Conservation (phyloP, 202 grass and related monocot genomes). For the Elaeis oleifera region DNA sequence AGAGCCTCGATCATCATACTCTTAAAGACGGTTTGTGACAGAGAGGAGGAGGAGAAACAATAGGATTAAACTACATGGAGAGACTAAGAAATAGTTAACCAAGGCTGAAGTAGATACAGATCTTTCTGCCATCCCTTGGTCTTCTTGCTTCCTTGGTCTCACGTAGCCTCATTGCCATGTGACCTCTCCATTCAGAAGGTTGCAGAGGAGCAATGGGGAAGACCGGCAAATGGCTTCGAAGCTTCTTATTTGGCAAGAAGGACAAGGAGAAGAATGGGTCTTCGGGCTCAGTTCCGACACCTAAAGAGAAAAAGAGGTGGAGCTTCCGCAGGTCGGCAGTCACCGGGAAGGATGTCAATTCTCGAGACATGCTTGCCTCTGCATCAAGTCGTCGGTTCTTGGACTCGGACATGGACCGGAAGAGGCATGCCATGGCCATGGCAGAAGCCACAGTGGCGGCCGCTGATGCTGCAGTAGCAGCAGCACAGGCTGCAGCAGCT, state of each 20-base stretch:
- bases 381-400: slow-evolving; percentile 42
- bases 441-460: slow-evolving; percentile 38
- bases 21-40: not conserved
- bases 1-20: no score
- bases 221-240: slow-evolving; percentile 60
- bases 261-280: slow-evolving; percentile 6
- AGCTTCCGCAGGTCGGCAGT: slow-evolving; percentile 54
- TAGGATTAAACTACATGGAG: not conserved
- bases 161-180: no score
- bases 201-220: slow-evolving; percentile 44
- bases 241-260: slow-evolving; percentile 44
- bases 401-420: slow-evolving; percentile 37
- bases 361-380: slow-evolving; percentile 25
- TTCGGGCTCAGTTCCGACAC: not conserved
- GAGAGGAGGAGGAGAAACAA: slow-evolving; percentile 4
- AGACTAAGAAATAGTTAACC: slow-evolving; percentile 2
- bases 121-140: no score
- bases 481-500: slow-evolving; percentile 45
- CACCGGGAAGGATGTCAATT: not conserved
- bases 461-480: slow-evolving; percentile 16
- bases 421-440: slow-evolving; percentile 25
- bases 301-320: slow-evolving; percentile 67
- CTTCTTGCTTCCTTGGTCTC: no score
- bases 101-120: not conserved
- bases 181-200: not conserved